Percentiles rank a stretch among this genome's conserved stretches.
phyloP scores from a whole-genome alignment of 768 basidiomycete genomes.

The Collybiopsis luxurians region DNA sequence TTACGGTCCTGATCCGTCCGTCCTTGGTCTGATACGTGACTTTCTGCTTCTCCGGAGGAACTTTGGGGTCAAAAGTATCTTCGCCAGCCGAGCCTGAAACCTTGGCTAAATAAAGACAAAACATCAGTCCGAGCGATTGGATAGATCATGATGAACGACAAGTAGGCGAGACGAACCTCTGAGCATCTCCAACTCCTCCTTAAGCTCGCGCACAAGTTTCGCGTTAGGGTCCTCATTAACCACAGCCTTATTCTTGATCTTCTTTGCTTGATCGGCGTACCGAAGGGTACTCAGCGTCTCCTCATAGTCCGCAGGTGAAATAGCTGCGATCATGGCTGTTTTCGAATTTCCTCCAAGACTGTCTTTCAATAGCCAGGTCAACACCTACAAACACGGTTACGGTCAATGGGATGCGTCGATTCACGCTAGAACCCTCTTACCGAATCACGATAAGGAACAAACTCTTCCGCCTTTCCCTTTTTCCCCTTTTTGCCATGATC shows the following conservation, averaged over 20 bases:
- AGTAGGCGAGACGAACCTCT: constrained; percentile 50
- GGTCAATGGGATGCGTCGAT: neutral
- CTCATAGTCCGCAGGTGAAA: constrained; percentile 97
- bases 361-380: constrained; percentile 98
- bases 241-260: constrained; percentile 99
- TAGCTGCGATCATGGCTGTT: constrained; percentile 99
- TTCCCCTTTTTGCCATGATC: constrained; percentile 77
- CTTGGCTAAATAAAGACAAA: constrained; percentile 48
- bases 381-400: constrained; percentile 51
- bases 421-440: constrained; percentile 39
- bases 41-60: constrained; percentile 93
- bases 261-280: constrained; percentile 99
- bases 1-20: constrained; percentile 91
- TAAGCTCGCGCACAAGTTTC: constrained; percentile 96
- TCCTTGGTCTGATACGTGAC: constrained; percentile 93
- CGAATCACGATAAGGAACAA: constrained; percentile 96
- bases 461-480: constrained; percentile 88
- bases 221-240: constrained; percentile 99
- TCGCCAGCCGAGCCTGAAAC: constrained; percentile 67
- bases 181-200: constrained; percentile 94
- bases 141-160: neutral
- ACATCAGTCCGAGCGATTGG: neutral
- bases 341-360: constrained; percentile 96
- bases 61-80: constrained; percentile 78
- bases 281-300: constrained; percentile 95